Conservation (phyloP, 225 moss, liverwort and hornwort species). For the Takakia lepidozioides region DNA sequence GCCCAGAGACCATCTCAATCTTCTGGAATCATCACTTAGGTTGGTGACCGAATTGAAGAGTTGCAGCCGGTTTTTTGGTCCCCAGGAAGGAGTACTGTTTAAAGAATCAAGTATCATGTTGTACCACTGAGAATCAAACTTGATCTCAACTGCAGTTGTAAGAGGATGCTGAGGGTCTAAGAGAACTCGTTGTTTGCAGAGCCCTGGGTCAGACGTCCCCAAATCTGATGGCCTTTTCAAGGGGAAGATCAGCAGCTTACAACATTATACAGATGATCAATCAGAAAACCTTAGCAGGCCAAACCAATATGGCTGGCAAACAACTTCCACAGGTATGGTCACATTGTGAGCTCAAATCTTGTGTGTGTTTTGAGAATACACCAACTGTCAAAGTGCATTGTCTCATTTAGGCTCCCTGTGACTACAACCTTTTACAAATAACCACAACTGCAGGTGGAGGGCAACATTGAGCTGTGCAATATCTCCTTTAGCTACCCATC, state of each 20-base stretch:
- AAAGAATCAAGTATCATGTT: too few species aligned
- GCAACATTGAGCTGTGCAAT: conserved; percentile 33
- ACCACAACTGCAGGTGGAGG: conserved; percentile 4
- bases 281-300: conserved; percentile 28
- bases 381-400: too few species aligned
- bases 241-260: conserved; percentile 33
- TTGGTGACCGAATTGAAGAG: too few species aligned
- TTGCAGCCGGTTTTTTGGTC: too few species aligned
- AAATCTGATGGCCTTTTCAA: conserved; percentile 28
- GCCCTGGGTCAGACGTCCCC: conserved; percentile 47
- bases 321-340: not conserved
- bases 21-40: too few species aligned
- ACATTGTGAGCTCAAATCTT: not conserved
- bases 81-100: too few species aligned
- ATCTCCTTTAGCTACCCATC: conserved; percentile 44
- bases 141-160: too few species aligned
- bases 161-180: too few species aligned
- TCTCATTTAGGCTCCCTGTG: too few species aligned
- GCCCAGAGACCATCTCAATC: too few species aligned
- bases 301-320: conserved; percentile 6
- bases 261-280: conserved; percentile 44
- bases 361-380: too few species aligned
- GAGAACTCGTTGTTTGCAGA: conserved; percentile 20
- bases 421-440: not conserved
- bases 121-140: too few species aligned